Evolutionary conservation across 345 rosid species (phyloP).

Genomic region (Melaleuca quinquenervia): DNA sequence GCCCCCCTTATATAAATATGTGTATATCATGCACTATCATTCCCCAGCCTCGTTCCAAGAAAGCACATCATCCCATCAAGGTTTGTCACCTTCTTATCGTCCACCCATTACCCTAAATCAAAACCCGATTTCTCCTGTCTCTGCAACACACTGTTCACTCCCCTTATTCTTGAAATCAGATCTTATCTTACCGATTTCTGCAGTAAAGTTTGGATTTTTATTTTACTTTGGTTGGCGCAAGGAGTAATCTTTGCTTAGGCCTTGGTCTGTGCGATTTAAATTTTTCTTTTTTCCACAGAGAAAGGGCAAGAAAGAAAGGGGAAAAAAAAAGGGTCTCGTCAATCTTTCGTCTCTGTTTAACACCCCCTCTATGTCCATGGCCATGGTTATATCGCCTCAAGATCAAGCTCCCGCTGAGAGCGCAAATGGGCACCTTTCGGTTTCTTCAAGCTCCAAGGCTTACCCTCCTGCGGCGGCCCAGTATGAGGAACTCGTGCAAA

Average conservation of each 20-base stretch:
- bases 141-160: not conserved
- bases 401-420: slow-evolving; percentile 10
- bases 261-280: not conserved
- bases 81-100: not conserved
- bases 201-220: not conserved
- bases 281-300: not conserved
- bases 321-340: not conserved
- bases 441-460: not conserved
- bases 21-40: not conserved
- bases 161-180: not conserved
- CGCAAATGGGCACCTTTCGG: slow-evolving; percentile 20
- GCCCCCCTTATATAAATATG: not conserved
- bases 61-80: not conserved
- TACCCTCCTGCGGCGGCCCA: slow-evolving; percentile 40
- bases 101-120: not conserved
- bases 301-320: not conserved
- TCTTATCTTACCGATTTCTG: not conserved
- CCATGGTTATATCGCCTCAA: slow-evolving; percentile 4
- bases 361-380: not conserved
- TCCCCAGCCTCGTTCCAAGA: not conserved
- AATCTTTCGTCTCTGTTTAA: not conserved
- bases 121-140: not conserved
- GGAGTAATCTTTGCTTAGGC: not conserved
- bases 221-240: not conserved
- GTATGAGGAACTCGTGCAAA: slow-evolving; percentile 52